Percentiles rank a stretch among this genome's conserved stretches.
Conservation (phyloP, 1,284 basidiomycete genomes). For the Malassezia dermatis region DNA sequence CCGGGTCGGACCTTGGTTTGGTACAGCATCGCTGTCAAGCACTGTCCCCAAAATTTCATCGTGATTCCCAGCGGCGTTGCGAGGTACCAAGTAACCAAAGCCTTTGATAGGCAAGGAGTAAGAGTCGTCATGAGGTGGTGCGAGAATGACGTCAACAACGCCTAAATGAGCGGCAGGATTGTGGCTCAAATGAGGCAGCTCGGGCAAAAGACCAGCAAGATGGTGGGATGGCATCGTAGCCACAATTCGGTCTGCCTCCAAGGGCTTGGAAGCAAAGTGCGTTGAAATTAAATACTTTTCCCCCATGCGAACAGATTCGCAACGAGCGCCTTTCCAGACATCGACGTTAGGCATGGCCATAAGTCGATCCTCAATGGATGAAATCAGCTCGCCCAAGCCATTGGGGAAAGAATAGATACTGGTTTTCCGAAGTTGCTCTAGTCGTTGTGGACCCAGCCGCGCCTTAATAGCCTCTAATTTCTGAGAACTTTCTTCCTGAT, state of each 20-base stretch:
- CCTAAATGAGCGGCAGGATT: conserved; percentile 42
- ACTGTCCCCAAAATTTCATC: conserved; percentile 51
- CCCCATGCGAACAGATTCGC: conserved; percentile 29
- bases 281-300: neutral
- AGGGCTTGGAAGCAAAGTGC: conserved; percentile 1
- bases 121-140: conserved; percentile 50
- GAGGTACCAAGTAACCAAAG: conserved; percentile 87
- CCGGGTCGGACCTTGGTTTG: conserved; percentile 27
- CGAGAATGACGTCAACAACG: conserved; percentile 39
- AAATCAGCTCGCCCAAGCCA: conserved; percentile 63
- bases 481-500: conserved; percentile 14
- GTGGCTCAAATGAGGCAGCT: conserved; percentile 48
- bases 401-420: conserved; percentile 71
- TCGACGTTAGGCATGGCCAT: conserved; percentile 55
- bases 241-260: conserved; percentile 26
- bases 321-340: conserved; percentile 52
- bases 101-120: conserved; percentile 66
- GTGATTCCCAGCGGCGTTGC: conserved; percentile 55
- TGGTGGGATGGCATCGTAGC: conserved; percentile 49
- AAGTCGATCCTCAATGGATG: conserved; percentile 55
- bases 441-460: conserved; percentile 50
- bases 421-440: conserved; percentile 55
- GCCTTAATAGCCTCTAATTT: conserved; percentile 30
- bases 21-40: conserved; percentile 56
- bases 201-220: conserved; percentile 21